Conservation (phyloP, 169 alveolate genomes). For the Plasmodium falciparum region DNA sequence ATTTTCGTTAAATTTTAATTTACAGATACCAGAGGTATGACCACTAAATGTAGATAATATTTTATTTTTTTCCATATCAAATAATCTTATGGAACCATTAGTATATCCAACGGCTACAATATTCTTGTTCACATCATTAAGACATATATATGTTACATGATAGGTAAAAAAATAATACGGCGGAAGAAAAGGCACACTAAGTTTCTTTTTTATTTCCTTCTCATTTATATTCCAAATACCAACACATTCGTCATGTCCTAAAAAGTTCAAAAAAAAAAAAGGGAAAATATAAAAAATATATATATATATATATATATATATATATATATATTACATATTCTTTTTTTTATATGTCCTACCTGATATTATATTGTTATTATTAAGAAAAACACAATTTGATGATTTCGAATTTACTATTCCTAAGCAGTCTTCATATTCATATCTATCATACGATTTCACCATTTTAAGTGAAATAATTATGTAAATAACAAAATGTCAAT, state of each 20-base stretch:
- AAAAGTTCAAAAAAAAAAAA: not conserved
- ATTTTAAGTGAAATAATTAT: constrained; percentile 63
- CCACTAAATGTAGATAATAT: constrained; percentile 83
- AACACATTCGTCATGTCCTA: constrained; percentile 79
- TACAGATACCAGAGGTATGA: constrained; percentile 82
- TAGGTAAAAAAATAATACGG: constrained; percentile 80
- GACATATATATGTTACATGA: constrained; percentile 80
- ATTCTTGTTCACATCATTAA: constrained; percentile 75
- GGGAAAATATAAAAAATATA: not conserved
- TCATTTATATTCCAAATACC: constrained; percentile 56
- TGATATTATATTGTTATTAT: constrained; percentile 57
- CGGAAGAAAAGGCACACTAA: constrained; percentile 79
- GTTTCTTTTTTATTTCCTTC: constrained; percentile 62
- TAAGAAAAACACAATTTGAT: constrained; percentile 79
- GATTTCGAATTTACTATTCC: constrained; percentile 86
- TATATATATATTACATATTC: not conserved
- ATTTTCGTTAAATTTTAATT: constrained; percentile 76
- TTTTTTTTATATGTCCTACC: constrained; percentile 62
- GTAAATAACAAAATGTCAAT: not conserved
- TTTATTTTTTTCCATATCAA: constrained; percentile 79
- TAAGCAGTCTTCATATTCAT: constrained; percentile 86
- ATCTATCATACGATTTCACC: constrained; percentile 93
- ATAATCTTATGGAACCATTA: constrained; percentile 88
- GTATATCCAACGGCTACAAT: constrained; percentile 87
- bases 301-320: not conserved